These are phyloP conservation scores for Penicillium silybi DNA, from an alignment of 495 filamentous ascomycete species.

Conservation along the genomic window DNA sequence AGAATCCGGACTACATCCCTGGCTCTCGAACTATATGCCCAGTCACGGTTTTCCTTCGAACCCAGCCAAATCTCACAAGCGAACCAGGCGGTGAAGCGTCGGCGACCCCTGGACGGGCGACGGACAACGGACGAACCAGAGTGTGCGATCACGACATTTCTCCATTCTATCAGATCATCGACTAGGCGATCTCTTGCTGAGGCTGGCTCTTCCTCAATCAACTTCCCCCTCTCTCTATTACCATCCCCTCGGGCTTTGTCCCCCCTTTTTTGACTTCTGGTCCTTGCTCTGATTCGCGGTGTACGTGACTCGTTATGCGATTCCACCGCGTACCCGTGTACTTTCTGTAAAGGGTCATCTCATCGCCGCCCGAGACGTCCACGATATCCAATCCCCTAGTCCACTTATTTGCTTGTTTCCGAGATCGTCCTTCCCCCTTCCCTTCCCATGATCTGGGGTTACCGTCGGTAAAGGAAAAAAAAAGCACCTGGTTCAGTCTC, in stretches of 20 bases:
- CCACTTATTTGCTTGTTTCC: slow-evolving; percentile 9
- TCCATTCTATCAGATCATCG: slow-evolving; percentile 50
- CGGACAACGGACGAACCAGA: slow-evolving; percentile 30
- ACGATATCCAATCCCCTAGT: not conserved
- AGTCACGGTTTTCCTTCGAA: too few species aligned
- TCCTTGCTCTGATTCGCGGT: slow-evolving; percentile 10
- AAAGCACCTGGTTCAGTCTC: not conserved
- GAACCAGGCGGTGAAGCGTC: slow-evolving; percentile 19
- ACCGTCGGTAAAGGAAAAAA: not conserved
- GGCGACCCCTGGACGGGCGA: not conserved
- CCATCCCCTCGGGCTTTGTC: slow-evolving; percentile 2
- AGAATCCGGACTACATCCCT: not conserved
- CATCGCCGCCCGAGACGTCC: not conserved
- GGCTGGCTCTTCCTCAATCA: slow-evolving; percentile 4
- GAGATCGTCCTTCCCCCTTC: not conserved
- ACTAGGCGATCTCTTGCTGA: slow-evolving; percentile 20
- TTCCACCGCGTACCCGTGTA: slow-evolving; percentile 1
- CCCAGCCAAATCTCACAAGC: not conserved
- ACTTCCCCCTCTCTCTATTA: slow-evolving; percentile 2
- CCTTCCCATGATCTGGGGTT: slow-evolving; percentile 28
- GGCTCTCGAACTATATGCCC: not conserved
- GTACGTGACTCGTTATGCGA: slow-evolving; percentile 36
- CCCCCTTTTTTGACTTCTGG: slow-evolving; percentile 7
- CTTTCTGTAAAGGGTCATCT: not conserved
- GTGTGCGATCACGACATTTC: slow-evolving; percentile 48